Conservation (phyloP, 768 basidiomycete genomes). For the Termitomyces sp. region DNA sequence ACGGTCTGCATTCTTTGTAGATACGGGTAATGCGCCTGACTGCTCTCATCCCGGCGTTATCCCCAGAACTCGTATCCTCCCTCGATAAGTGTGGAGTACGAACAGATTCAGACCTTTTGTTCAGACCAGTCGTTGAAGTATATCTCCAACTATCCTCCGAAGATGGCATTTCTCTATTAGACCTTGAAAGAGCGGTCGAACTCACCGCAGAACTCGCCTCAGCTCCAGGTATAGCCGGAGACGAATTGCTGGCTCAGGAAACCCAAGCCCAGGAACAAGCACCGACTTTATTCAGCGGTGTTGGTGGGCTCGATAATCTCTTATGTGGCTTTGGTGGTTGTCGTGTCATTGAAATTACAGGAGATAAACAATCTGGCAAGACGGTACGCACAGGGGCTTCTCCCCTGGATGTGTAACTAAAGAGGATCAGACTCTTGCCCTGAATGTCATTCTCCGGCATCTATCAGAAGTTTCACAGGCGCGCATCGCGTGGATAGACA, state of each 20-base stretch:
- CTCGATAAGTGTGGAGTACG: constrained; percentile 49
- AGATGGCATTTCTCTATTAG: constrained; percentile 39
- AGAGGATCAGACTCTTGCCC: constrained; percentile 50
- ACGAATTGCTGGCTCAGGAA: constrained; percentile 26
- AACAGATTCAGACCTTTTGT: constrained; percentile 58
- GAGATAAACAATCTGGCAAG: constrained; percentile 63
- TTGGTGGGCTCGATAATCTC: constrained; percentile 49
- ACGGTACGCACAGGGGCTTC: constrained; percentile 42
- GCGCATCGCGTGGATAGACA: constrained; percentile 68
- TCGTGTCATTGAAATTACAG: constrained; percentile 66
- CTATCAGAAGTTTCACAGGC: constrained; percentile 36
- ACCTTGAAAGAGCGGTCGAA: constrained; percentile 40
- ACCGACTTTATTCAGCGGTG: constrained; percentile 32
- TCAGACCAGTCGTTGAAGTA: constrained; percentile 45
- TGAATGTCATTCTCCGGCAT: constrained; percentile 56
- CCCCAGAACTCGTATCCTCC: constrained; percentile 39
- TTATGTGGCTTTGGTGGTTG: constrained; percentile 47
- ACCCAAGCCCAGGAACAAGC: constrained; percentile 15
- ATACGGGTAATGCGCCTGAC: constrained; percentile 36
- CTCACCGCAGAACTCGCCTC: constrained; percentile 41
- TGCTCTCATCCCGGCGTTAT: constrained; percentile 34
- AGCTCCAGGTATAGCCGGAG: constrained; percentile 37
- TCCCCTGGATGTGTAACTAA: background rate
- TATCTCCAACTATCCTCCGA: constrained; percentile 48
- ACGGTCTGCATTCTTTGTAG: background rate